A percentile compares a stretch with the other conserved stretches of the same genome.
Conservation (phyloP, 2,329 filamentous ascomycete species). For the Talaromyces sp. region DNA sequence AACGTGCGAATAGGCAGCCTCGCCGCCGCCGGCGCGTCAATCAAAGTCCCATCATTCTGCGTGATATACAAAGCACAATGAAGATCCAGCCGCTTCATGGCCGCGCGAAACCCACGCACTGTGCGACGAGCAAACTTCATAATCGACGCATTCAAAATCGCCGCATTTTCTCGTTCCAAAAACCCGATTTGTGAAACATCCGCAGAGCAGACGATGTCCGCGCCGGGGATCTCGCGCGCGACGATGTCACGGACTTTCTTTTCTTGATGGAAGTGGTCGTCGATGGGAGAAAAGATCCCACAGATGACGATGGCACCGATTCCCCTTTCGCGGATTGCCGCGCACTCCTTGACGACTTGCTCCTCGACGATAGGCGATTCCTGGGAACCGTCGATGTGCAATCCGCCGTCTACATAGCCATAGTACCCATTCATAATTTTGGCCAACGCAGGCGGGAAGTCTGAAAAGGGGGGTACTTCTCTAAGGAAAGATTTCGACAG, state of each 20-base stretch:
- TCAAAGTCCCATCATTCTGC: slow-evolving; percentile 48
- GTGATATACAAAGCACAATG: slow-evolving; percentile 27
- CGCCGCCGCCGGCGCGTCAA: slow-evolving; percentile 42
- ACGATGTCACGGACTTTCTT: slow-evolving; percentile 46
- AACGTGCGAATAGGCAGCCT: slow-evolving; percentile 48
- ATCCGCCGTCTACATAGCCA: slow-evolving; percentile 45
- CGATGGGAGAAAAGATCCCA: slow-evolving; percentile 54
- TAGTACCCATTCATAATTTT: slow-evolving; percentile 44
- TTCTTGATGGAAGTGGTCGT: slow-evolving; percentile 50
- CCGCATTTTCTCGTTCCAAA: slow-evolving; percentile 48
- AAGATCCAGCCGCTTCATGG: neutral
- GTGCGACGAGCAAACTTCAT: neutral
- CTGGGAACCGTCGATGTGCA: slow-evolving; percentile 41
- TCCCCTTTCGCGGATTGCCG: slow-evolving; percentile 37
- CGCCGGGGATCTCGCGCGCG: slow-evolving; percentile 39
- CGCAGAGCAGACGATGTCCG: slow-evolving; percentile 27
- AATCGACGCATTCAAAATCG: slow-evolving; percentile 44
- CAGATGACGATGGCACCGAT: slow-evolving; percentile 47
- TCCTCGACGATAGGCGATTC: slow-evolving; percentile 38
- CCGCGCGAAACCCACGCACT: neutral
- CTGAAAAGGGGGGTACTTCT: slow-evolving; percentile 46
- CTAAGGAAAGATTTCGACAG: slow-evolving; percentile 44
- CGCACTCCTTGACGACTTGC: slow-evolving; percentile 41
- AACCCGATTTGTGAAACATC: slow-evolving; percentile 27
- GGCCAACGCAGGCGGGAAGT: slow-evolving; percentile 43